These are phyloP conservation scores for Yamagishiella unicocca DNA, from an alignment of 139 green algal species.

Conservation along the genomic window DNA sequence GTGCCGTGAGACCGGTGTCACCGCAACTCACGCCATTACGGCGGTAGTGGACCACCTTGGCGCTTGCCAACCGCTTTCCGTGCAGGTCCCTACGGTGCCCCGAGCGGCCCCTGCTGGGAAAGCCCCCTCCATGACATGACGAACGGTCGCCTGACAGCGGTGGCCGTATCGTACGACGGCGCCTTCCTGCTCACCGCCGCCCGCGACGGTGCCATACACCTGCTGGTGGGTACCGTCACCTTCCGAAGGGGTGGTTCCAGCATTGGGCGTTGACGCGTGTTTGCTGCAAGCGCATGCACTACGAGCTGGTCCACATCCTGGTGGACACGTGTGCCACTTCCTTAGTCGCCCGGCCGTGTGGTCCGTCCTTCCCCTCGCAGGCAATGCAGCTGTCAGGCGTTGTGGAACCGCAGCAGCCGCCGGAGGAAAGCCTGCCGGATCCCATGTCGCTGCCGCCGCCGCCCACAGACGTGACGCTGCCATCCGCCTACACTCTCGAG, in stretches of 20 bases:
- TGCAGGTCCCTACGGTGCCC: background rate
- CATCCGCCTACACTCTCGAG: slow-evolving; percentile 77
- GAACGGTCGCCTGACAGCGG: slow-evolving; percentile 56
- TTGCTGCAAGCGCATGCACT: too few relatives aligned
- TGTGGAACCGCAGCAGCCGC: slow-evolving; percentile 17
- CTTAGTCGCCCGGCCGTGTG: too few relatives aligned
- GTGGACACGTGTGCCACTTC: too few relatives aligned
- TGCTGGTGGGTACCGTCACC: slow-evolving; percentile 49
- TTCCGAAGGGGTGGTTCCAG: background rate
- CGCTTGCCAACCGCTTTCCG: too few relatives aligned
- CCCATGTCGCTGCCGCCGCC: background rate
- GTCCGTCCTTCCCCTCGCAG: too few relatives aligned
- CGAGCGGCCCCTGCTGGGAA: slow-evolving; percentile 55
- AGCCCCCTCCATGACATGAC: slow-evolving; percentile 69
- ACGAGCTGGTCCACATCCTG: too few relatives aligned
- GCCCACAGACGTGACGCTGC: slow-evolving; percentile 55
- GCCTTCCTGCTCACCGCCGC: slow-evolving; percentile 70
- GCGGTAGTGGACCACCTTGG: too few relatives aligned
- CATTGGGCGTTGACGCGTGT: background rate
- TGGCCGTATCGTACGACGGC: slow-evolving; percentile 77
- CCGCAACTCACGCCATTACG: too few relatives aligned
- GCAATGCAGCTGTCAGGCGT: background rate
- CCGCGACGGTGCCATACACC: slow-evolving; percentile 62
- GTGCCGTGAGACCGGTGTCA: too few relatives aligned
- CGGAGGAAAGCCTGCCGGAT: background rate